These are phyloP conservation scores for Tricholoma furcatifolium DNA, from an alignment of 768 basidiomycete species.

Conservation along the genomic window DNA sequence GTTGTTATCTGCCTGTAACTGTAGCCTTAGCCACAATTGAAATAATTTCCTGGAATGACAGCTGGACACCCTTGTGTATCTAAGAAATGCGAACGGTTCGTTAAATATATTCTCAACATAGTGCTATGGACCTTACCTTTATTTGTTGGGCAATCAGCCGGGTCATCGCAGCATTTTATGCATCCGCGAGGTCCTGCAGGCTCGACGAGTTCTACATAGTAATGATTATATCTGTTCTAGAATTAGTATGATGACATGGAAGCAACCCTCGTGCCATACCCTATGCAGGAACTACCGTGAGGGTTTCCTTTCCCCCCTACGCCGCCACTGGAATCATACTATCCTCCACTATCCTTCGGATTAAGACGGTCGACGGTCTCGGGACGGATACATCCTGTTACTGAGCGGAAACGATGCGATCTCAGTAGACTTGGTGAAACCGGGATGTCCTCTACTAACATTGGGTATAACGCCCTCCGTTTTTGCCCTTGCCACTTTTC, in stretches of 20 bases:
- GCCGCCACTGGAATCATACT: constrained; percentile 61
- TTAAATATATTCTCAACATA: not conserved
- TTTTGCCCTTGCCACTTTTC: constrained; percentile 38
- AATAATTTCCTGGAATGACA: constrained; percentile 56
- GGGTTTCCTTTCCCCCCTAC: constrained; percentile 50
- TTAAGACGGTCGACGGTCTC: constrained; percentile 42
- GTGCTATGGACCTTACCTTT: constrained; percentile 31
- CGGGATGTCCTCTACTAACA: constrained; percentile 27
- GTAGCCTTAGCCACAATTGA: constrained; percentile 40
- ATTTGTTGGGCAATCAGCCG: constrained; percentile 51
- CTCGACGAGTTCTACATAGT: constrained; percentile 59
- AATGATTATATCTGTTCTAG: constrained; percentile 47
- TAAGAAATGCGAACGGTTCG: constrained; percentile 14
- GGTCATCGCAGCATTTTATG: constrained; percentile 57
- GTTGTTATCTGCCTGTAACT: no score
- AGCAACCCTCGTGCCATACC: constrained; percentile 27
- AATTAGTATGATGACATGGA: not conserved
- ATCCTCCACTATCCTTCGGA: constrained; percentile 48
- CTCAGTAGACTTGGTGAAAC: not conserved
- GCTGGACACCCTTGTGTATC: constrained; percentile 51
- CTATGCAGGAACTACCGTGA: constrained; percentile 47
- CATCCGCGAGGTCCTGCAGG: constrained; percentile 51
- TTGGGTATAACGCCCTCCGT: constrained; percentile 44
- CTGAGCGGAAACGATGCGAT: constrained; percentile 23
- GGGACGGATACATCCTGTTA: constrained; percentile 56